These are phyloP conservation scores for Globisporangium splendens DNA, from an alignment of 352 stramenopile genomes.

Conservation along the genomic window DNA sequence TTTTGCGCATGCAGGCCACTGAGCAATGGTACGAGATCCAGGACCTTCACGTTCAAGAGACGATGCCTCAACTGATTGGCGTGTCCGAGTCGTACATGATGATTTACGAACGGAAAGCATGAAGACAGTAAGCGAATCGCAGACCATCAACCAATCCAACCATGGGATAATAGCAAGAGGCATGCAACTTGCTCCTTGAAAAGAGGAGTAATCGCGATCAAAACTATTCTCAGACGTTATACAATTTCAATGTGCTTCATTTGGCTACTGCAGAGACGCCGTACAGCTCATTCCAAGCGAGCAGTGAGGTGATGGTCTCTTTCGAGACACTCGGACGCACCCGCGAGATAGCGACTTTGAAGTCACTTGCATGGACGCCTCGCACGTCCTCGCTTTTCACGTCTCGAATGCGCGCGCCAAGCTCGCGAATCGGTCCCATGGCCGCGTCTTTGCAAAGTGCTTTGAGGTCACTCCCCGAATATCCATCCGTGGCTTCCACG, in stretches of 20 bases:
- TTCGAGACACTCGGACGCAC: constrained; percentile 72
- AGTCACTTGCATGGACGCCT: constrained; percentile 54
- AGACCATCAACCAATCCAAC: background rate
- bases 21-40: constrained; percentile 99
- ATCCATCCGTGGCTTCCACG: constrained; percentile 72
- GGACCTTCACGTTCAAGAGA: constrained; percentile 97
- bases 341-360: constrained; percentile 46
- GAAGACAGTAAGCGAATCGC: constrained; percentile 10
- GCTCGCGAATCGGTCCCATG: constrained; percentile 87
- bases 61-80: constrained; percentile 97
- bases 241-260: constrained; percentile 1
- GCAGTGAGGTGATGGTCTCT: constrained; percentile 46
- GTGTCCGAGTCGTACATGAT: constrained; percentile 94
- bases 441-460: constrained; percentile 93
- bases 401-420: constrained; percentile 53
- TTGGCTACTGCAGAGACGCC: constrained; percentile 49
- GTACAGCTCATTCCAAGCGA: constrained; percentile 67
- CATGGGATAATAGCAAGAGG: background rate
- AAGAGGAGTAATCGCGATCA: background rate
- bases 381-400: constrained; percentile 62
- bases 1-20: constrained; percentile 49
- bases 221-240: background rate
- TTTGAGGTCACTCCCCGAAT: constrained; percentile 88
- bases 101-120: constrained; percentile 84
- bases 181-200: background rate